Percentiles rank a stretch among this genome's conserved stretches.
These are phyloP conservation scores for Hibiscus tridactylites DNA, from an alignment of 345 rosid genomes.

Conservation along the genomic window DNA sequence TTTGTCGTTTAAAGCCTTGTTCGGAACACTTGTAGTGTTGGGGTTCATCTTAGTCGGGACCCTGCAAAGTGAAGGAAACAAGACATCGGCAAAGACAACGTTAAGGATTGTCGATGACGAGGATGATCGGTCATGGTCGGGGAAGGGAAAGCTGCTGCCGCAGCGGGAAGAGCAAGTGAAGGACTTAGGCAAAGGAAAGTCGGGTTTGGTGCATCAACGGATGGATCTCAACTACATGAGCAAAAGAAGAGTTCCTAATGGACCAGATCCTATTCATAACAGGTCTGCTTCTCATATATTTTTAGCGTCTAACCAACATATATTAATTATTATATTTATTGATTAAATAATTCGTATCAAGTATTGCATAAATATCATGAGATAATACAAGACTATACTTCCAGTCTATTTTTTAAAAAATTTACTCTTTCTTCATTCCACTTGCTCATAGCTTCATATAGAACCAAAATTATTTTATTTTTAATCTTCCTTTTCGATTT, in stretches of 20 bases:
- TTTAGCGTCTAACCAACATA: neutral
- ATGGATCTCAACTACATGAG: constrained; percentile 50
- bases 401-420: no score
- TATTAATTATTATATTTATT: neutral
- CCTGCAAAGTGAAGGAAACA: constrained; percentile 20
- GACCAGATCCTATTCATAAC: constrained; percentile 97
- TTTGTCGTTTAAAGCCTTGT: constrained; percentile 12
- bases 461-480: no score
- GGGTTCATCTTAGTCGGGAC: constrained; percentile 27
- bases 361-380: no score
- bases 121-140: no score
- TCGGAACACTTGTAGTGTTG: constrained; percentile 20
- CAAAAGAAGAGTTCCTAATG: constrained; percentile 86
- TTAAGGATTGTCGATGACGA: no score
- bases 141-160: neutral
- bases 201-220: constrained; percentile 13
- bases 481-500: no score
- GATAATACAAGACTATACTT: no score
- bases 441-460: no score
- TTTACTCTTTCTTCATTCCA: no score
- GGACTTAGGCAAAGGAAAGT: constrained; percentile 5
- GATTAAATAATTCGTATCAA: no score
- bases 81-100: neutral
- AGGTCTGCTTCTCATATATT: constrained; percentile 33
- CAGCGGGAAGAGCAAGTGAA: constrained; percentile 8